Conservation (phyloP, 345 rosid genomes). For the Litchi chinensis region DNA sequence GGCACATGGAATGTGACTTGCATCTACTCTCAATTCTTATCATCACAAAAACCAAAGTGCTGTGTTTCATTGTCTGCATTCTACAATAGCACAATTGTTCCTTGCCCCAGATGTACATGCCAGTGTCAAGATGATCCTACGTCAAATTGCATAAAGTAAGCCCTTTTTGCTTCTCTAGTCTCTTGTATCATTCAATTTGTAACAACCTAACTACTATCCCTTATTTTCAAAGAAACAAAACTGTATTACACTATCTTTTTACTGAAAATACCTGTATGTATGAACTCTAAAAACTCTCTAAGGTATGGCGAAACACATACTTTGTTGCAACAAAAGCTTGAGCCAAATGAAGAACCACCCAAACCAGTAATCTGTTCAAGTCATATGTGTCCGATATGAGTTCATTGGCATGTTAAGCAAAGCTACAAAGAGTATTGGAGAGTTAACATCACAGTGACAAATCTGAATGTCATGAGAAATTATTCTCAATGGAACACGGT, state of each 20-base stretch:
- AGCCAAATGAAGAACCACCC: constrained; percentile 35
- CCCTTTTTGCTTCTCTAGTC: background rate
- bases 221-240: too few species aligned
- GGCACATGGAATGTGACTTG: constrained; percentile 82
- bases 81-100: constrained; percentile 58
- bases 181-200: background rate
- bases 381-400: constrained; percentile 77
- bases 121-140: constrained; percentile 50
- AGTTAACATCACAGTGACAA: constrained; percentile 69
- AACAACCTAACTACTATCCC: too few species aligned
- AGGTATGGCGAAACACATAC: constrained; percentile 50
- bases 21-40: constrained; percentile 59
- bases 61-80: constrained; percentile 88
- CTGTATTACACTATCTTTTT: too few species aligned
- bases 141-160: constrained; percentile 57
- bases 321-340: constrained; percentile 43
- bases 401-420: constrained; percentile 93
- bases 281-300: background rate
- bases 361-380: constrained; percentile 58
- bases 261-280: background rate
- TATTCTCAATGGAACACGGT: constrained; percentile 83
- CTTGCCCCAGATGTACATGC: constrained; percentile 81
- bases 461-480: constrained; percentile 59
- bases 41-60: constrained; percentile 72
- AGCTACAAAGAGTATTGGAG: constrained; percentile 80